These are phyloP conservation scores for Globisporangium lucens DNA, from an alignment of 352 stramenopile genomes.

Conservation along the genomic window DNA sequence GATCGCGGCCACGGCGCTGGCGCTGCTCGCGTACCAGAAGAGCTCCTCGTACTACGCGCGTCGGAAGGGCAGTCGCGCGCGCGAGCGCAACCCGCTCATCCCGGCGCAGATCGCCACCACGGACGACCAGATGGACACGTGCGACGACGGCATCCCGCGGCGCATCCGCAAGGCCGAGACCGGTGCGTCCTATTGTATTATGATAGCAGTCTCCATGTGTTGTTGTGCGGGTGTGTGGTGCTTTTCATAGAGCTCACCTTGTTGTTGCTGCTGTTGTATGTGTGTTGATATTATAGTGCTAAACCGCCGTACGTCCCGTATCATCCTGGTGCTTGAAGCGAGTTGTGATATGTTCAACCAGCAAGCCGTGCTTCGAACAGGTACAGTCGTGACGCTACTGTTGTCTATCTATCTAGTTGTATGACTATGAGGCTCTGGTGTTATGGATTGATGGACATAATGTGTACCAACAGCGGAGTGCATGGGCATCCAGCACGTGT, in stretches of 20 bases:
- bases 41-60: slow-evolving; percentile 15
- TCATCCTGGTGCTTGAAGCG: slow-evolving; percentile 40
- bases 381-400: neutral
- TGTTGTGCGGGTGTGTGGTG: neutral
- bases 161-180: slow-evolving; percentile 34
- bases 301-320: slow-evolving; percentile 27
- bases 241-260: neutral
- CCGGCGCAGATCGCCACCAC: slow-evolving; percentile 23
- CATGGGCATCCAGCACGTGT: slow-evolving; percentile 85
- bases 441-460: neutral
- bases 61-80: slow-evolving; percentile 17
- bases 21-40: slow-evolving; percentile 22
- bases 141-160: slow-evolving; percentile 7
- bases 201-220: neutral
- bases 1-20: slow-evolving; percentile 17
- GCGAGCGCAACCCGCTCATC: slow-evolving; percentile 21
- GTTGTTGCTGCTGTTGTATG: neutral
- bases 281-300: slow-evolving; percentile 23
- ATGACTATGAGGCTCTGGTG: neutral
- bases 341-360: slow-evolving; percentile 40
- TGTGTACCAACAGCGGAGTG: neutral
- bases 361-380: slow-evolving; percentile 34
- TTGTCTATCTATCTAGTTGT: neutral
- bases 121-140: slow-evolving; percentile 22
- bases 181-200: slow-evolving; percentile 5